These are phyloP conservation scores for Breynia disticha DNA, from an alignment of 441 rosid genomes.

Conservation along the genomic window DNA sequence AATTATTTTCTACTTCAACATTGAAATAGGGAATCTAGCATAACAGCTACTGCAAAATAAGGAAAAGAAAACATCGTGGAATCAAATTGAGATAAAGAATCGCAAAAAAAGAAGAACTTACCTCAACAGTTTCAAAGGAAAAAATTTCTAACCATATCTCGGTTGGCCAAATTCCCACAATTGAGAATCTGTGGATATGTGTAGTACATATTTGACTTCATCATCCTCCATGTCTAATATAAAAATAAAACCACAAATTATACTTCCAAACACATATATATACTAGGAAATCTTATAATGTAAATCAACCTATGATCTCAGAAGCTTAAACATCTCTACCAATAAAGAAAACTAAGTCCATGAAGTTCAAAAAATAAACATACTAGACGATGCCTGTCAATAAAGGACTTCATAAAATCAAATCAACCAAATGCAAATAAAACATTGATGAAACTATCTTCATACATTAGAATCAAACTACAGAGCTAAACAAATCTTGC, in stretches of 20 bases:
- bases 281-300: neutral
- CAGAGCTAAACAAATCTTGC: conserved; percentile 49
- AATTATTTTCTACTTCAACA: neutral
- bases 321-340: neutral
- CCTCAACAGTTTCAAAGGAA: conserved; percentile 62
- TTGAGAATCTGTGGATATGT: conserved; percentile 38
- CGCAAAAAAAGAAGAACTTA: conserved; percentile 26
- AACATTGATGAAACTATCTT: neutral
- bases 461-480: conserved; percentile 75
- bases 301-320: too few species aligned
- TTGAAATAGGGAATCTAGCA: too few species aligned
- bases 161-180: conserved; percentile 80
- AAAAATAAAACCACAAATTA: neutral
- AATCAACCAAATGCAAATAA: neutral
- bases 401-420: conserved; percentile 53
- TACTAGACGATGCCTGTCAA: conserved; percentile 39
- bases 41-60: neutral
- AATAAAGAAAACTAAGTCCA: neutral
- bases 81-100: too few species aligned
- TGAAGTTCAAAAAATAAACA: conserved; percentile 14
- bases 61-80: neutral
- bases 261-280: neutral
- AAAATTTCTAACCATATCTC: conserved; percentile 60
- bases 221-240: conserved; percentile 39
- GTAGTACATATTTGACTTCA: conserved; percentile 64